Conservation (phyloP, 352 stramenopile genomes). For the Globisporangium middletonii region DNA sequence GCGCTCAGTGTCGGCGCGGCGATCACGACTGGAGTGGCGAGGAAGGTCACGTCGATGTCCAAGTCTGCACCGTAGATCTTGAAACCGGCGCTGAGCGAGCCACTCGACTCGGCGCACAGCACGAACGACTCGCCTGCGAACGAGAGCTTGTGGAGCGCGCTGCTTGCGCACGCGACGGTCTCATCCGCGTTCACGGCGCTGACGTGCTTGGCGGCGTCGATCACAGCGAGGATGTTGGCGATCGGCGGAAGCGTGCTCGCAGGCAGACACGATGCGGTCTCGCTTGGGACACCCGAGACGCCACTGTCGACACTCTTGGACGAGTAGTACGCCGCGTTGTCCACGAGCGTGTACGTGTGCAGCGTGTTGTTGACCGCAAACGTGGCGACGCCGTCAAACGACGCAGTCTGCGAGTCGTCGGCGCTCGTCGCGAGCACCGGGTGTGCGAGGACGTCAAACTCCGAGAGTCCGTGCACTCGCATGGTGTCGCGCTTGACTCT, state of each 20-base stretch:
- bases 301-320: no score
- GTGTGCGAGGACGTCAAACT: no score
- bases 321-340: no score
- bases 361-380: no score
- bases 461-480: no score
- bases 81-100: conserved; percentile 16
- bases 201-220: background rate
- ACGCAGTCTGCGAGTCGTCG: no score
- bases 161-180: background rate
- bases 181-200: background rate
- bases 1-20: background rate
- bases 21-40: conserved; percentile 4
- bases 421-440: no score
- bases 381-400: no score
- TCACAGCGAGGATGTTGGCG: background rate
- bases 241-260: background rate
- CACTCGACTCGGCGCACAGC: conserved; percentile 19
- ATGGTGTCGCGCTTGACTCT: no score
- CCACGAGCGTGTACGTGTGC: no score
- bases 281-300: background rate
- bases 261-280: background rate
- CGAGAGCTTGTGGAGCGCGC: conserved; percentile 1
- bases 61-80: conserved; percentile 34
- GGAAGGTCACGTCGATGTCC: conserved; percentile 33
- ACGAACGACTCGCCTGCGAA: conserved; percentile 41